Conservation (phyloP, 305 asterid species). For the Plantago coronopus region DNA sequence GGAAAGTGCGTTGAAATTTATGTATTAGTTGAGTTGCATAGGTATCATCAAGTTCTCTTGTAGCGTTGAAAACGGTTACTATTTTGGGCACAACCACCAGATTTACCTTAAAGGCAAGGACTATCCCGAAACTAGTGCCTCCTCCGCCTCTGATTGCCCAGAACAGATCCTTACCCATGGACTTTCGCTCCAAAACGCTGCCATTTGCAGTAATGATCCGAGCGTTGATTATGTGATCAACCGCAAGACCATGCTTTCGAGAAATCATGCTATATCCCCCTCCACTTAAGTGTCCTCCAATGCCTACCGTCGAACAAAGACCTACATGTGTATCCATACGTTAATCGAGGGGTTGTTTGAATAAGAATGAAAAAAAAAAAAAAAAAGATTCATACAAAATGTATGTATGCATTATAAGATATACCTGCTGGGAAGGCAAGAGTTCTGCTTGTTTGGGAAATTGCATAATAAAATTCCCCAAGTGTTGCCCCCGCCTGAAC, state of each 20-base stretch:
- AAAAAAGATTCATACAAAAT: too few species aligned
- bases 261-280: slow-evolving; percentile 29
- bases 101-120: slow-evolving; percentile 27
- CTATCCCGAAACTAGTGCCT: slow-evolving; percentile 36
- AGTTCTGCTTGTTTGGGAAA: slow-evolving; percentile 22
- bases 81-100: slow-evolving; percentile 31
- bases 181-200: slow-evolving; percentile 24
- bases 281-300: slow-evolving; percentile 37
- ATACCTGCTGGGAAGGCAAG: slow-evolving; percentile 34
- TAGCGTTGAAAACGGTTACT: slow-evolving; percentile 21
- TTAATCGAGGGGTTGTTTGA: too few species aligned
- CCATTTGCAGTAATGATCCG: slow-evolving; percentile 27
- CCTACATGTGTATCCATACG: too few species aligned
- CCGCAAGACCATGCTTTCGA: slow-evolving; percentile 12
- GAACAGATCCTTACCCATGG: slow-evolving; percentile 38
- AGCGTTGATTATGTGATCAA: slow-evolving; percentile 32
- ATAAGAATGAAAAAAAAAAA: too few species aligned
- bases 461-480: slow-evolving; percentile 29
- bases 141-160: slow-evolving; percentile 52
- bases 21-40: slow-evolving; percentile 23
- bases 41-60: slow-evolving; percentile 20
- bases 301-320: slow-evolving; percentile 28
- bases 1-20: slow-evolving; percentile 26
- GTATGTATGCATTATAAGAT: too few species aligned
- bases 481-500: slow-evolving; percentile 32